Percentiles rank a stretch among this genome's conserved stretches.
phyloP scores from a whole-genome alignment of 1,284 basidiomycete genomes.

The Malassezia vespertilionis region DNA sequence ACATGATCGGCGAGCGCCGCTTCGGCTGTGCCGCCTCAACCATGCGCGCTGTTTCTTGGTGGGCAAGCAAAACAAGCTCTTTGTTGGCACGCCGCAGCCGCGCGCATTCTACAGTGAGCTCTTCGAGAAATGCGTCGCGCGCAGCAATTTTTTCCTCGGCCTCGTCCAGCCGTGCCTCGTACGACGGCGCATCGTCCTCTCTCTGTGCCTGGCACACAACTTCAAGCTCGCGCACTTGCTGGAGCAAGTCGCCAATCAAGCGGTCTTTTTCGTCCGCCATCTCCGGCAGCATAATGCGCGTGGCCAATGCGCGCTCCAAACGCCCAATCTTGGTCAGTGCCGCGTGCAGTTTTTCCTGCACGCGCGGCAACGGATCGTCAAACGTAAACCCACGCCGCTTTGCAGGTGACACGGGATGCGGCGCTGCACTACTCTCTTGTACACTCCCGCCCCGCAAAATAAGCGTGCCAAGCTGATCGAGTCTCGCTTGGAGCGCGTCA shows the following conservation, averaged over 20 bases:
- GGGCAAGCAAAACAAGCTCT: constrained; percentile 26
- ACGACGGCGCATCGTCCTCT: constrained; percentile 39
- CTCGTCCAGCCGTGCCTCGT: constrained; percentile 4
- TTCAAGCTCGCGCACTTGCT: constrained; percentile 33
- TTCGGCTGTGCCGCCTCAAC: constrained; percentile 11
- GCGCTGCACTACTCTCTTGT: neutral
- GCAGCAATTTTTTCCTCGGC: constrained; percentile 16
- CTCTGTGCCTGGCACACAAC: constrained; percentile 36
- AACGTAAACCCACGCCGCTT: constrained; percentile 25
- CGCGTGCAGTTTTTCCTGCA: constrained; percentile 38
- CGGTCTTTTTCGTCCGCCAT: constrained; percentile 15
- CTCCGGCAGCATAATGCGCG: constrained; percentile 22
- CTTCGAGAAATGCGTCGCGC: constrained; percentile 27
- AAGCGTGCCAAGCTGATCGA: constrained; percentile 33
- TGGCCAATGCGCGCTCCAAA: constrained; percentile 22
- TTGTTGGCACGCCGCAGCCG: constrained; percentile 21
- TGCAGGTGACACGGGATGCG: constrained; percentile 26
- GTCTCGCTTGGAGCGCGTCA: constrained; percentile 27
- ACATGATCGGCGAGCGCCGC: constrained; percentile 12
- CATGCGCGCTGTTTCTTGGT: constrained; percentile 26
- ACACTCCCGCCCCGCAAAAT: constrained; percentile 29
- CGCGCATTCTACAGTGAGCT: constrained; percentile 23
- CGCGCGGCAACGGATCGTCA: constrained; percentile 25
- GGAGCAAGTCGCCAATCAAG: constrained; percentile 22
- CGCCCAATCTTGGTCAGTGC: constrained; percentile 23